Base-by-base conservation (phyloP, 169 alveolate genomes). In the Eimeria necatrix region DNA sequence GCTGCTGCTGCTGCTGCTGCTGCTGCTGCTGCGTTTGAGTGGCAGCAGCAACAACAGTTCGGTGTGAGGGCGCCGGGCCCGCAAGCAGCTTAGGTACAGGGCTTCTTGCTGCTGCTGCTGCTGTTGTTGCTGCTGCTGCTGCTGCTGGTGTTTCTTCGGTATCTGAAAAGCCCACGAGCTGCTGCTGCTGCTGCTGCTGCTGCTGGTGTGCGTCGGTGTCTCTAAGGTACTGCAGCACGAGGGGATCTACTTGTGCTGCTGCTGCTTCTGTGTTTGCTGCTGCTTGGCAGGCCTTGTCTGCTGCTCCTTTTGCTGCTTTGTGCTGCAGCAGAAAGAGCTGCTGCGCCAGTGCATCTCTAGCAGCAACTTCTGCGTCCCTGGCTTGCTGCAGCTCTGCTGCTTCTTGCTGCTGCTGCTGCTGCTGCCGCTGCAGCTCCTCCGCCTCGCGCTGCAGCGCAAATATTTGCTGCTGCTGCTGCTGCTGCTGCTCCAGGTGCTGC, bases 401-500 rank as follows among this genome's bases (percentile, higher is more conserved):
- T 32, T 76, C 87, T 48, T 76, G 64, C 61, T 76, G 87, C 64
- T 76, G 87, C 61, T 76, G 87, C 61, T 46, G 87, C 87, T 76
- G 59, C 87, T 76, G 87, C 87, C 87, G 59, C 87, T 76, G 87
- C 61, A 76, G 87, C 61, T 76, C 87, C 32, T 76, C 87, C 56
- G 56, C 18, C 87, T 76, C 87, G 0, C 87, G 26, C 24, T 22
- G 87, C 61, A 76, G 24, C 22, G 87, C 87, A 48, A 46, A 76
- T 8, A 46, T 41, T 60, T 76, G 87, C 87, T 32, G 64, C 61
- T 76, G 87, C 87, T 46, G 61, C 59, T 32, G 32, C 59, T 76
- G 87, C 87, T 76, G 87, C 87, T 76, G 64, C 87, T 76, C 53
- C 61, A 46, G n/a, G 22, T 76, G 87, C 87, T 76, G 87, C 87